Evolutionary conservation across 2,329 filamentous ascomycete genomes (phyloP).

Genomic region (Colletotrichum sp.): DNA sequence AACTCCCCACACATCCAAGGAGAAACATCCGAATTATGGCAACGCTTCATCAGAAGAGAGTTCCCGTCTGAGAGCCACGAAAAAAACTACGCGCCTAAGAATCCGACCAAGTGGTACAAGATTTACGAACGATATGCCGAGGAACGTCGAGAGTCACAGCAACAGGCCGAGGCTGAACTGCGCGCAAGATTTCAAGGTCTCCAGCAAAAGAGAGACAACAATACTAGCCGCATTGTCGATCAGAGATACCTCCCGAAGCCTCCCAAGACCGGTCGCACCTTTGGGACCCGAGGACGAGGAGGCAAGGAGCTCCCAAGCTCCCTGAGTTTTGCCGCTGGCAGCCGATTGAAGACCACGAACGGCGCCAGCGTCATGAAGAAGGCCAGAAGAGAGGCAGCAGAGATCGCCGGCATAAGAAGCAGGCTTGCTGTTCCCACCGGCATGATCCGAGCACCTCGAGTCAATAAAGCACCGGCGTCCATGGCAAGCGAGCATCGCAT

Average conservation of each 20-base stretch:
- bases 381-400: slow-evolving; percentile 60
- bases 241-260: slow-evolving; percentile 46
- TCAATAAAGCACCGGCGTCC: slow-evolving; percentile 47
- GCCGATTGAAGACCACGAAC: slow-evolving; percentile 55
- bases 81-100: slow-evolving; percentile 68
- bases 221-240: slow-evolving; percentile 62
- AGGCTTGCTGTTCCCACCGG: slow-evolving; percentile 16
- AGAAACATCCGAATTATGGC: slow-evolving; percentile 76
- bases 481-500: slow-evolving; percentile 60
- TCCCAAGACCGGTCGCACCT: slow-evolving; percentile 35
- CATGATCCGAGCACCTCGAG: slow-evolving; percentile 39
- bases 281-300: slow-evolving; percentile 24
- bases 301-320: slow-evolving; percentile 33
- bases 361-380: slow-evolving; percentile 61
- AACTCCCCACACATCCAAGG: slow-evolving; percentile 78
- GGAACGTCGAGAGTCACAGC: slow-evolving; percentile 60
- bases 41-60: slow-evolving; percentile 77
- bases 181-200: slow-evolving; percentile 62
- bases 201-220: slow-evolving; percentile 60
- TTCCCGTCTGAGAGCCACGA: slow-evolving; percentile 68
- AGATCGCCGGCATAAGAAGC: slow-evolving; percentile 48
- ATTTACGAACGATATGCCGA: slow-evolving; percentile 75
- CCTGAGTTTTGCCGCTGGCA: slow-evolving; percentile 51
- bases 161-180: slow-evolving; percentile 64
- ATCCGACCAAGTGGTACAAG: slow-evolving; percentile 76